A percentile compares a stretch with the other conserved stretches of the same genome.
phyloP scores from a whole-genome alignment of 169 alveolate species.

The Eimeria zaria region DNA sequence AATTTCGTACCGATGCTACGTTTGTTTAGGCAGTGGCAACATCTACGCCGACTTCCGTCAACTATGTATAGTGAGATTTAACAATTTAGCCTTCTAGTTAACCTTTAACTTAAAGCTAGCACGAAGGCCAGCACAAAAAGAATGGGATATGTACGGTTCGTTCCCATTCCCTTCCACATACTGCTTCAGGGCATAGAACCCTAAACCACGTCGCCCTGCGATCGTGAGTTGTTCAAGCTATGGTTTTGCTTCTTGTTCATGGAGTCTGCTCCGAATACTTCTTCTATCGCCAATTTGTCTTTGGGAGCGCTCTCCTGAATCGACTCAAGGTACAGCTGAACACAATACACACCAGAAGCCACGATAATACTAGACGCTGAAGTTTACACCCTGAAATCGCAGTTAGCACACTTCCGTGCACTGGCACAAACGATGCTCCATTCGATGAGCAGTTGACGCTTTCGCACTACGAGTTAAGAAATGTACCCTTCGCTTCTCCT shows the following conservation, averaged over 20 bases:
- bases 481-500: constrained; percentile 54
- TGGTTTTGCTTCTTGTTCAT: not conserved
- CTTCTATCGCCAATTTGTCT: constrained; percentile 26
- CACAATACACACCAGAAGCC: not conserved
- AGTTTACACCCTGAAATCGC: not conserved
- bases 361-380: not conserved
- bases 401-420: not conserved
- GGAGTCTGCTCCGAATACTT: not conserved
- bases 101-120: not conserved
- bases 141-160: not conserved
- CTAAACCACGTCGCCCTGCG: not conserved
- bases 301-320: constrained; percentile 14
- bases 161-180: not conserved
- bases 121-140: not conserved
- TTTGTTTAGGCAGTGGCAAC: not conserved
- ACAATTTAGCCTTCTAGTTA: no score
- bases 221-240: not conserved
- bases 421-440: no score
- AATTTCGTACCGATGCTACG: no score
- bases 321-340: constrained; percentile 41
- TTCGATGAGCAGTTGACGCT: no score
- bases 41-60: no score
- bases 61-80: no score
- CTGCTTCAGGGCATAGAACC: not conserved
- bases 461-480: not conserved